A percentile compares a stretch with the other conserved stretches of the same genome.
Evolutionary conservation across 1,139 yeast species (phyloP).

Genomic region (Suhomyces atakaporum): DNA sequence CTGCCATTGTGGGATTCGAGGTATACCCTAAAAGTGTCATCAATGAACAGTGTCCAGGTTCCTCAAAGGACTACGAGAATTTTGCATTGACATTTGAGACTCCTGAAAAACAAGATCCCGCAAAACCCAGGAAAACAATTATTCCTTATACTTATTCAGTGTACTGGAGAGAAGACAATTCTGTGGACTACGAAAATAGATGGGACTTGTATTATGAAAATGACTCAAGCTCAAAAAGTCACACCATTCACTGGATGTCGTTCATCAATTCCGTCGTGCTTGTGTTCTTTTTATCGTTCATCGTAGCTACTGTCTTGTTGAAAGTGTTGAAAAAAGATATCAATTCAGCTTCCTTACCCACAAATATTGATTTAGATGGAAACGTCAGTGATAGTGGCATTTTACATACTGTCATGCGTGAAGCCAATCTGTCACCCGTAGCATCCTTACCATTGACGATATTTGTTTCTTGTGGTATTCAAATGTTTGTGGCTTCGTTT

Average conservation of each 20-base stretch:
- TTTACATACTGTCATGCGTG: conserved; percentile 46
- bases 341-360: conserved; percentile 13
- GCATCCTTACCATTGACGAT: conserved; percentile 51
- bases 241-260: conserved; percentile 70
- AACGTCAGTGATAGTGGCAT: conserved; percentile 12
- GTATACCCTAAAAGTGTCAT: conserved; percentile 83
- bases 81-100: conserved; percentile 41
- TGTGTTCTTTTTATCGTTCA: conserved; percentile 55
- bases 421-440: conserved; percentile 56
- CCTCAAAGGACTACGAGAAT: conserved; percentile 57
- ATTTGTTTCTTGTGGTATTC: conserved; percentile 74
- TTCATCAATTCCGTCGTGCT: conserved; percentile 65
- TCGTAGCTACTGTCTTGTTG: conserved; percentile 64
- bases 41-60: conserved; percentile 69
- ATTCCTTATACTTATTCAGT: conserved; percentile 85
- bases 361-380: conserved; percentile 10
- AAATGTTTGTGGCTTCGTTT: conserved; percentile 60
- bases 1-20: conserved; percentile 85
- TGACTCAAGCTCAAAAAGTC: conserved; percentile 45
- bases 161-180: conserved; percentile 82
- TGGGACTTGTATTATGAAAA: conserved; percentile 74
- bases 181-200: conserved; percentile 66
- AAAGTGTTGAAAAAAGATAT: conserved; percentile 50
- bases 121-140: conserved; percentile 27
- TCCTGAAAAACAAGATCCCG: conserved; percentile 17